Evolutionary conservation across 148 eudicot genomes (phyloP), one percentile per base, ranked within the genome.

Genomic region (Amaranthus hypochondriacus): DNA sequence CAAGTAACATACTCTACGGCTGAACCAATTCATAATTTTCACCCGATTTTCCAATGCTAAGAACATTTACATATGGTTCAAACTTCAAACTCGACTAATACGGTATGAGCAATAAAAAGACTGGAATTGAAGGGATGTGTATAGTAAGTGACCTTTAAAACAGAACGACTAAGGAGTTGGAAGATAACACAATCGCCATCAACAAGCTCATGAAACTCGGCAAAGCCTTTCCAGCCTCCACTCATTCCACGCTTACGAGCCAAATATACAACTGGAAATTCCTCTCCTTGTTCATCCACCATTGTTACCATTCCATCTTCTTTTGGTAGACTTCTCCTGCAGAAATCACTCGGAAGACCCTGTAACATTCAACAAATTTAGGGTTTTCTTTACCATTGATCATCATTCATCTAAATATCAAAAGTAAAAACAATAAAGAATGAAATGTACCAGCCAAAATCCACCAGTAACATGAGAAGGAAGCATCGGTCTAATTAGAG

Each of bases 201-300:
- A 14, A 87, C 91, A 71, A 93, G 84, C 4, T 75, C 82, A 84
- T 93, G 96, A 77, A 71, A 77, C 62, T 85, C 78, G 5, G 98
- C 80, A 68, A 93, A 93, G 50, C 86, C 96, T 77, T 84, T 93
- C 98, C 98, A 90, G 43, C 98, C 98, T 69, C 98, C 98, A 65
- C 98, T 93, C 49, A 93, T 92, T 56, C 98, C 98, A 11, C 74
- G 63, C 82, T 93, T 93, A 4, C 88, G 75, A 9, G 90, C 90
- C 80, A 93, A 75, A 69, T 86, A 90, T 4, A 93, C 86, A 0
- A 83, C 83, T 7, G 86, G 86, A 78, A 75, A 90, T 75, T 90
- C 91, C 44, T 89, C 84, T 5, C 86, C 90, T 48, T 85, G 82
- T 80, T 93, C 96, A 71, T 93, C 96, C 48, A 93, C 80, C 80